Evolutionary conservation across 2,329 filamentous ascomycete genomes (phyloP).

Genomic region (Fusarium globosum): DNA sequence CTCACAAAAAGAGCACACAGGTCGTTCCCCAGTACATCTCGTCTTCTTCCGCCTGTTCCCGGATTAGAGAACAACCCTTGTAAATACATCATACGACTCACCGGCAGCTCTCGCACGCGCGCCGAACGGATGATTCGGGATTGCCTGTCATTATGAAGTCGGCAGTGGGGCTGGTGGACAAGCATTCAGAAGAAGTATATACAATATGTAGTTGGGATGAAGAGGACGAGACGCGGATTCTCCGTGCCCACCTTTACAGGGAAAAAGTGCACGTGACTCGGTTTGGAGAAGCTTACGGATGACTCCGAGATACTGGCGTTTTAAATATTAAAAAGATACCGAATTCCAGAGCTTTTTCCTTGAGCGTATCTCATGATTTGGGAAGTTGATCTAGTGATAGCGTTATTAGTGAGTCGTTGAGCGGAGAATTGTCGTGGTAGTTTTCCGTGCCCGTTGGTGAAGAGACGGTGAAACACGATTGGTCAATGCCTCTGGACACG

Average conservation of each 20-base stretch:
- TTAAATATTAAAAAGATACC: not conserved
- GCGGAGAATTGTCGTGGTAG: not conserved
- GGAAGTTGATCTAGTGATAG: not conserved
- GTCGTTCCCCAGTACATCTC: slow-evolving; percentile 37
- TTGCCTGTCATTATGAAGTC: slow-evolving; percentile 5
- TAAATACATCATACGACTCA: not conserved
- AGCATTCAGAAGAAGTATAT: not conserved
- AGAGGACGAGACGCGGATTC: not conserved
- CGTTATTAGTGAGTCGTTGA: not conserved
- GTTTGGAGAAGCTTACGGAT: slow-evolving; percentile 7
- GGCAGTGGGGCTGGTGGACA: not conserved
- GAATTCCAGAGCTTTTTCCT: not conserved
- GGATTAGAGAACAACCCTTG: not conserved
- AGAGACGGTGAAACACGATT: slow-evolving; percentile 23
- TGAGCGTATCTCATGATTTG: not conserved
- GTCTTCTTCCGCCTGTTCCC: slow-evolving; percentile 35
- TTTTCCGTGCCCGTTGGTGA: slow-evolving; percentile 27
- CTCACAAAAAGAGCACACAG: slow-evolving; percentile 38
- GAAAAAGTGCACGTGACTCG: slow-evolving; percentile 6
- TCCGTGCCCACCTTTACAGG: slow-evolving; percentile 21
- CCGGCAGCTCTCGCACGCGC: slow-evolving; percentile 33
- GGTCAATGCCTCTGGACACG: slow-evolving; percentile 21
- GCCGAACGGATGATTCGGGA: slow-evolving; percentile 19
- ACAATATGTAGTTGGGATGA: not conserved
- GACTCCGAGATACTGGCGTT: not conserved